Base-by-base conservation (phyloP, 2,329 filamentous ascomycete species). In the Penicillium sp. region DNA sequence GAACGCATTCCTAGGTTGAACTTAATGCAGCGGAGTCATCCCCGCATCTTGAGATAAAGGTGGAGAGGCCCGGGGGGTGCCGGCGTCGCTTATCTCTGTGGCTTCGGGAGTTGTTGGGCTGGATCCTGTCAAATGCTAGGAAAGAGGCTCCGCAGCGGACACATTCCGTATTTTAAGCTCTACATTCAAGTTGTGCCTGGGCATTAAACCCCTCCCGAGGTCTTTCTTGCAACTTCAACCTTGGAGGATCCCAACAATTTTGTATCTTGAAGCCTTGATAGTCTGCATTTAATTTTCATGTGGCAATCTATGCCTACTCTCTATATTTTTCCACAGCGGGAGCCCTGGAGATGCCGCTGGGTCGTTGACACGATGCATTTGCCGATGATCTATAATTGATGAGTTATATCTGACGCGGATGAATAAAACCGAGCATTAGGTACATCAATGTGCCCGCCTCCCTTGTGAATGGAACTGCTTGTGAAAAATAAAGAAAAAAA, bases 121-220 rank as follows among this genome's bases (percentile, higher is more conserved):
- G 35, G n/a, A 10, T 43, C 43, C 13, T n/a, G 33, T 52, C 49
- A 57, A 21, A 39, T 29, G 19, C 21, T 29, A 9, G 29, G 29
- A 19, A 26, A 21, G 42, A 46, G 3, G 24, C 47, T 49, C 39
- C 50, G 22, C 49, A 43, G 49, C 61, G 58, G 61, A 56, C 37
- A 22, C 27, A 49, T 61, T 61, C 60, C 56, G 58, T 52, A 14
- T 21, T 13, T 42, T 11, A 21, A 37, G n/a, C 8, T 42, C 39
- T 22, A 42, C n/a, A 22, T 42, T 42, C 39, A 21, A 14, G 8
- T 14, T 42, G 10, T n/a, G 10, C 3, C 3, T 13, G 10, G 29
- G 29, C 16, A 19, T 19, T 19, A 3, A 19, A 39, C 35, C 7
- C 14, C 35, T 37, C 35, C 16, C 27, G 27, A 29, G 27, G 27